A percentile compares a stretch with the other conserved stretches of the same genome.
Conservation (phyloP, 768 basidiomycete genomes). For the Mycena latifolia region DNA sequence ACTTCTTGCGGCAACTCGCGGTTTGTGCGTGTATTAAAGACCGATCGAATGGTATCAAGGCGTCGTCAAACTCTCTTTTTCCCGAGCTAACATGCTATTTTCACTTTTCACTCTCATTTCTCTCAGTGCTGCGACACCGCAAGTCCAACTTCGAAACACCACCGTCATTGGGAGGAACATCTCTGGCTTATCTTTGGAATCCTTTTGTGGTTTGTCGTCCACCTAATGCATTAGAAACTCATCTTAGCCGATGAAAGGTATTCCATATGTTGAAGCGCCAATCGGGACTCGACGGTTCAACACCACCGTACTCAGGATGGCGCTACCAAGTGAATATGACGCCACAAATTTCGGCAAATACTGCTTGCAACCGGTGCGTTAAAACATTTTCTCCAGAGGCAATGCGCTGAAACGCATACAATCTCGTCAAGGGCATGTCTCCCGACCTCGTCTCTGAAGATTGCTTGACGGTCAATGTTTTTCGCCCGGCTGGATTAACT, state of each 20-base stretch:
- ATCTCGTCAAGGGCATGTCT: slow-evolving; percentile 43
- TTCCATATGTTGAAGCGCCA: slow-evolving; percentile 67
- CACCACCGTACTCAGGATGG: slow-evolving; percentile 59
- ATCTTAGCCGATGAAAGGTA: slow-evolving; percentile 45
- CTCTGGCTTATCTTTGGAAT: slow-evolving; percentile 45
- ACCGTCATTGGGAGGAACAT: slow-evolving; percentile 52
- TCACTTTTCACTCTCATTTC: not conserved
- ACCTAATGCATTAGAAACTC: too few species aligned
- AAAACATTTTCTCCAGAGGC: not conserved
- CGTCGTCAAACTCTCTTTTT: too few species aligned
- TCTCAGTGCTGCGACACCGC: not conserved
- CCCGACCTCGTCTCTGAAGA: slow-evolving; percentile 64
- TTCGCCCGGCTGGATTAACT: slow-evolving; percentile 56
- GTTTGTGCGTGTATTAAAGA: slow-evolving; percentile 4
- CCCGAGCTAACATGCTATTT: not conserved
- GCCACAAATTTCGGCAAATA: slow-evolving; percentile 60
- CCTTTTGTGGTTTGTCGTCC: slow-evolving; percentile 55
- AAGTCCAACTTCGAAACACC: slow-evolving; percentile 52
- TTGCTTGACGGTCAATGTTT: slow-evolving; percentile 70
- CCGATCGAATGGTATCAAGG: not conserved
- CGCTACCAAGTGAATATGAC: slow-evolving; percentile 50
- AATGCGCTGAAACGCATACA: not conserved
- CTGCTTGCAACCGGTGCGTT: slow-evolving; percentile 63
- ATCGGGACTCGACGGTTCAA: slow-evolving; percentile 60
- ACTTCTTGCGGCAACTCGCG: slow-evolving; percentile 1